Evolutionary conservation across 257 asterid genomes (phyloP).

Genomic region (Capsicum baccatum): DNA sequence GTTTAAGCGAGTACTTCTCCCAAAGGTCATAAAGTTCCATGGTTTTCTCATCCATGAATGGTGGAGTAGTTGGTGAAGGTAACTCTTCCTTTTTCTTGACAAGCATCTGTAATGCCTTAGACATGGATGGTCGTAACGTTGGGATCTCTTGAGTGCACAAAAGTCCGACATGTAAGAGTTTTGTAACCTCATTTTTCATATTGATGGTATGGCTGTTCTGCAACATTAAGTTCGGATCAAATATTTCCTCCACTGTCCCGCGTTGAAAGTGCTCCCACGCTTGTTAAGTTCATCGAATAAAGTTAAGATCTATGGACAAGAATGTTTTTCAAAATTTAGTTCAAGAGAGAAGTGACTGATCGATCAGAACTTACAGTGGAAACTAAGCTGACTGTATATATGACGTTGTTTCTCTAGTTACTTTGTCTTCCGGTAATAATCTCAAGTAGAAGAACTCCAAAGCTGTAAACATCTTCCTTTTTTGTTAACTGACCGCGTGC

Average conservation of each 20-base stretch:
- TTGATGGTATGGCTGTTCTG: constrained; percentile 29
- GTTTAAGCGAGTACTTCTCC: constrained; percentile 30
- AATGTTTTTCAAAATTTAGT: not conserved
- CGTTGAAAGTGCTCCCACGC: constrained; percentile 48
- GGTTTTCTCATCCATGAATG: constrained; percentile 42
- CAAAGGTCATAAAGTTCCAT: constrained; percentile 40
- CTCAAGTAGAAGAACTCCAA: constrained; percentile 47
- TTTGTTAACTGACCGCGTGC: constrained; percentile 48
- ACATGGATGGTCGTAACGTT: constrained; percentile 30
- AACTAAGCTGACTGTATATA: constrained; percentile 43
- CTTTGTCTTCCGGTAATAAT: constrained; percentile 43
- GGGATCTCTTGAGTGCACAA: constrained; percentile 35
- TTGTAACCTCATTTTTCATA: not conserved
- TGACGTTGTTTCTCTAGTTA: constrained; percentile 41
- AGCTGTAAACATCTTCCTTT: constrained; percentile 49
- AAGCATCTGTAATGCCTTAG: constrained; percentile 31
- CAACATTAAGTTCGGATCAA: constrained; percentile 50
- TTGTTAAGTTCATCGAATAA: constrained; percentile 26
- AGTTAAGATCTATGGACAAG: not conserved
- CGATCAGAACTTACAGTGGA: constrained; percentile 34
- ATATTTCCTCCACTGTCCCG: constrained; percentile 39
- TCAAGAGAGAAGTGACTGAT: not conserved
- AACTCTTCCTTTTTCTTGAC: constrained; percentile 27
- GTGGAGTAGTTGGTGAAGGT: constrained; percentile 35
- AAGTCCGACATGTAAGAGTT: constrained; percentile 33